Evolutionary conservation across 139 green algal genomes (phyloP).

Genomic region (Chlorella sp.): DNA sequence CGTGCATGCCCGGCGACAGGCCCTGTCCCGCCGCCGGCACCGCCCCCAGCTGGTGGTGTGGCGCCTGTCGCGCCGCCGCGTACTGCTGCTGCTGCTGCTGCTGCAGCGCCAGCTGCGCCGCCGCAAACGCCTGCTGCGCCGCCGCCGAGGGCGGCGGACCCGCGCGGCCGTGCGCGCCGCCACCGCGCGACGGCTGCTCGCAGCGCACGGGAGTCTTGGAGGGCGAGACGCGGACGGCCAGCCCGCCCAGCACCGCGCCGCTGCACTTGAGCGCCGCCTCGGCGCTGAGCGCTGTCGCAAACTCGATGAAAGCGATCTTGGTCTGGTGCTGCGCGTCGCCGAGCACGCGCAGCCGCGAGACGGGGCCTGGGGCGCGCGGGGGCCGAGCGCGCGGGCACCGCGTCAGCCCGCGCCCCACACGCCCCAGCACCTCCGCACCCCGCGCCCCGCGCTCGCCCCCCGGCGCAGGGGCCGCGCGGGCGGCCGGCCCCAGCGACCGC

Average conservation of each 20-base stretch:
- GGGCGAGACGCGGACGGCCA: slow-evolving; percentile 81
- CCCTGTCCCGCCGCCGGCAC: no score
- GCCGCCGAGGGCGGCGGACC: no score
- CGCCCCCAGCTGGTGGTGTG: neutral
- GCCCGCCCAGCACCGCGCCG: slow-evolving; percentile 77
- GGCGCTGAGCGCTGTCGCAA: slow-evolving; percentile 77
- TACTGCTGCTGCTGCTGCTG: neutral
- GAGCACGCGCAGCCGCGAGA: slow-evolving; percentile 84
- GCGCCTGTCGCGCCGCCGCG: neutral
- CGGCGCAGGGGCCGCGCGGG: no score
- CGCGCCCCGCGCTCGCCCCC: no score
- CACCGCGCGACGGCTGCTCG: no score
- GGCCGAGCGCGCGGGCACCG: no score
- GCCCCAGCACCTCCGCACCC: no score
- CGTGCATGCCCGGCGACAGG: neutral
- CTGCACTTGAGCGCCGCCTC: slow-evolving; percentile 89
- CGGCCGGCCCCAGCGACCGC: no score
- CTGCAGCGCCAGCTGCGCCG: neutral
- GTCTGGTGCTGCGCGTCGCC: slow-evolving; percentile 88
- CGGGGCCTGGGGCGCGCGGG: slow-evolving; percentile 51
- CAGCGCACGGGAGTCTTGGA: slow-evolving; percentile 87
- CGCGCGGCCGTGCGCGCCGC: no score
- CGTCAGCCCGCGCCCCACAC: no score
- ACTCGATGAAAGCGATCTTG: slow-evolving; percentile 97
- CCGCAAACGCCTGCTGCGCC: no score